These are phyloP conservation scores for Wickerhamomyces queroliae DNA, from an alignment of 805 yeast genomes.

Conservation along the genomic window DNA sequence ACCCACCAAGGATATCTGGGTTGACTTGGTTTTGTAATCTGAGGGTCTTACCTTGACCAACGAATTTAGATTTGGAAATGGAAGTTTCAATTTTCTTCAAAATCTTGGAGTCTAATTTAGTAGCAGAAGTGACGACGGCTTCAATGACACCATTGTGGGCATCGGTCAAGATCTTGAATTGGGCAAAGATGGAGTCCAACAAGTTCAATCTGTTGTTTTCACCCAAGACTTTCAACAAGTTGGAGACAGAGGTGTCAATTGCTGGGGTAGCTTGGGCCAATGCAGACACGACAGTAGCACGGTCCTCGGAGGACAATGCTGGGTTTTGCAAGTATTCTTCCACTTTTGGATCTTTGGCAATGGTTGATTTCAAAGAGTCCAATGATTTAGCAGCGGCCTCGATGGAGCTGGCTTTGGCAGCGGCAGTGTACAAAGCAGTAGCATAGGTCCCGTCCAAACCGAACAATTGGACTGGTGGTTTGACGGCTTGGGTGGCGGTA, in stretches of 20 bases:
- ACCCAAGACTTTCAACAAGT: constrained; percentile 80
- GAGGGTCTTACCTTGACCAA: constrained; percentile 82
- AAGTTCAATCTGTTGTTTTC: constrained; percentile 89
- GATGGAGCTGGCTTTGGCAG: constrained; percentile 74
- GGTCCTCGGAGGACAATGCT: constrained; percentile 69
- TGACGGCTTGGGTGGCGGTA: constrained; percentile 56
- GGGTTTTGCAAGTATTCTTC: constrained; percentile 69
- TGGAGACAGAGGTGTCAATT: constrained; percentile 68
- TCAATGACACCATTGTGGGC: constrained; percentile 90
- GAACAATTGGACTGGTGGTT: constrained; percentile 89
- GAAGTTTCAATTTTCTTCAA: constrained; percentile 76
- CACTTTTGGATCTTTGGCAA: constrained; percentile 61
- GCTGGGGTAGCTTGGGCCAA: constrained; percentile 36
- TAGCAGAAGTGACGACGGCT: constrained; percentile 87
- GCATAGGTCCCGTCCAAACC: constrained; percentile 98
- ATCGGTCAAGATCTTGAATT: constrained; percentile 74
- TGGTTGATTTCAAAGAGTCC: constrained; percentile 44
- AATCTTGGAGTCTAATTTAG: constrained; percentile 75
- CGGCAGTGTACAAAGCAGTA: constrained; percentile 87
- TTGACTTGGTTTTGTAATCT: constrained; percentile 77
- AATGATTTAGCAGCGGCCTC: constrained; percentile 68
- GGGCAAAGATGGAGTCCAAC: constrained; percentile 56
- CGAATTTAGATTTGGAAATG: constrained; percentile 69
- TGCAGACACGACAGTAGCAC: constrained; percentile 62
- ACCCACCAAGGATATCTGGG: constrained; percentile 92